Evolutionary conservation across 75 land plant species (phyloP), one percentile per base, ranked within the genome.

Genomic region (Isoetes taiwanensis): DNA sequence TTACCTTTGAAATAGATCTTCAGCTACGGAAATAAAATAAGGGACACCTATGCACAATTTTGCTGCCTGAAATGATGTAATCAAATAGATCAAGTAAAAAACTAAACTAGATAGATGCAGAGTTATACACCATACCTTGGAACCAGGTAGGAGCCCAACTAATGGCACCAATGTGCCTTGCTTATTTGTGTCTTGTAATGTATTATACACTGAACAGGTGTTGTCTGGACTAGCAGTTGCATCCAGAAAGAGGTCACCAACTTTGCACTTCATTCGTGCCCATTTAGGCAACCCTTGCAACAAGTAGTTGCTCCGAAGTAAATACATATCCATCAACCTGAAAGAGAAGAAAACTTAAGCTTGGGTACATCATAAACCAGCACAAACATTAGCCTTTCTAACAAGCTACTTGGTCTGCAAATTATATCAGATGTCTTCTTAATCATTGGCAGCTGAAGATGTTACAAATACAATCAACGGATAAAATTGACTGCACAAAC

Each of bases 1-100:
- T 20, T 67, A 67, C 70, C 67, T 34, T 31, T 67, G 32, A 33
- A 50, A 17, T 26, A 67, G 54, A 52, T 52, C 32, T 52, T 67
- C 57, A 19, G 70, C 70, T 34, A 67, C 70, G 24, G 70, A 53
- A 34, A 67, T 52, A 34, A 67, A 67, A 32, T 67, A 63, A 31
- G 70, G 70, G 32, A 67, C 57, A 30, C 68, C 68, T 29, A 64
- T 52, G 34, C 56, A 63, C 39, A 67, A 30, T 20, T 67, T 67
- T 38, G 65, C 57, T 38, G 61, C 67, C 70, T 67, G 41, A 56
- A 63, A 23, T 60, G 28, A 39, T 23, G 6, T 32, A 30, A 50
- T 0, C 1, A 20, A 16, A 14, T 20, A 4, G 19, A 17, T 12
- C 27, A 19, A 25, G 59, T 26, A 2, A 3, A 58, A 23, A 12